Percentiles rank a stretch among this genome's conserved stretches.
These are phyloP conservation scores for Rubus parviflorus DNA, from an alignment of 306 rosid genomes.

Conservation along the genomic window DNA sequence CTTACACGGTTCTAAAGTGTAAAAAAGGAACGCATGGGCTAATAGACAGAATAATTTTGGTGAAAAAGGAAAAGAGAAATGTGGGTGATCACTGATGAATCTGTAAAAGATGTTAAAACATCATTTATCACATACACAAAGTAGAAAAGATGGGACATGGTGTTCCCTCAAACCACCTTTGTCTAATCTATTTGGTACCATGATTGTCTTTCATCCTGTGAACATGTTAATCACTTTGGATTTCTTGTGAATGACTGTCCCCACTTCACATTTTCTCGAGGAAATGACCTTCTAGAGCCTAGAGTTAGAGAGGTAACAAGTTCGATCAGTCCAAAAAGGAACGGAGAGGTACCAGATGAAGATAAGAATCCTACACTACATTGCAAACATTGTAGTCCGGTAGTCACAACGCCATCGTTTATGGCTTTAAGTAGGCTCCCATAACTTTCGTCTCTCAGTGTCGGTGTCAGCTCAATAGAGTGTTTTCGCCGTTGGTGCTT, in stretches of 20 bases:
- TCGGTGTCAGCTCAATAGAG: too few relatives aligned
- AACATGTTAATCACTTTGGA: conserved; percentile 45
- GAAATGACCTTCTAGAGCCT: conserved; percentile 1
- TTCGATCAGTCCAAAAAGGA: not conserved
- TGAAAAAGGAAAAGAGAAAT: not conserved
- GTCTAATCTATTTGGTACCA: conserved; percentile 37
- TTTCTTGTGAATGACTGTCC: conserved; percentile 40
- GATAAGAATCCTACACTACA: not conserved
- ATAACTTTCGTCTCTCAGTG: not conserved
- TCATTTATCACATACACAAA: conserved; percentile 43
- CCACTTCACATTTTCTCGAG: conserved; percentile 16
- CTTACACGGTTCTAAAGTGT: conserved; percentile 31
- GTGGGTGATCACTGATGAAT: conserved; percentile 33
- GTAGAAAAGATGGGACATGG: conserved; percentile 50
- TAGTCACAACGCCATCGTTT: not conserved
- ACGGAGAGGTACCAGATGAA: too few relatives aligned
- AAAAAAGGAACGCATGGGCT: conserved; percentile 37
- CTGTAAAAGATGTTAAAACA: conserved; percentile 50
- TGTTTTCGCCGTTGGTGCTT: too few relatives aligned
- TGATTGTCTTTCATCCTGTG: conserved; percentile 49
- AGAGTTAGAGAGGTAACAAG: not conserved
- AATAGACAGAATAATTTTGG: conserved; percentile 47
- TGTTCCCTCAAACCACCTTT: conserved; percentile 56
- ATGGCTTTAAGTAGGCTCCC: not conserved
- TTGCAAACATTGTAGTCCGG: not conserved